phyloP scores from a whole-genome alignment of 1,139 yeast species.

The Entelexis paramagnoliae region DNA sequence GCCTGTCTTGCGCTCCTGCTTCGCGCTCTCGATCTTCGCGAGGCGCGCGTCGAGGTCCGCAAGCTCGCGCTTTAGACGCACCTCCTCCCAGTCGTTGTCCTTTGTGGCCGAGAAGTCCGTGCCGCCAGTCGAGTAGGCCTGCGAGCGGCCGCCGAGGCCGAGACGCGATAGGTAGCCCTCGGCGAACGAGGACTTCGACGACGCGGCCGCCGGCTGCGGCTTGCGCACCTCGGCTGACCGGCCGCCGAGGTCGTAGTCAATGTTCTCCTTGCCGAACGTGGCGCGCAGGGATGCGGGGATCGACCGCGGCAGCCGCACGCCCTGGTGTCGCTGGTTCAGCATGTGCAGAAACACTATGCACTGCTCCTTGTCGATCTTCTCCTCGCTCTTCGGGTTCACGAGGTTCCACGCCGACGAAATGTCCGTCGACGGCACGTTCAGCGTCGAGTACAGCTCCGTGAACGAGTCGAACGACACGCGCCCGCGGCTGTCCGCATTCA shows the following conservation, averaged over 20 bases:
- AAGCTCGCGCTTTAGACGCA: conserved; percentile 67
- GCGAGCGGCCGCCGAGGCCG: conserved; percentile 35
- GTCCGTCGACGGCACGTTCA: conserved; percentile 75
- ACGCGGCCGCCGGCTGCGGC: conserved; percentile 18
- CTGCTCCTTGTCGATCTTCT: conserved; percentile 89
- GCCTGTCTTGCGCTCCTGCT: conserved; percentile 31
- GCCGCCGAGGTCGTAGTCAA: conserved; percentile 59
- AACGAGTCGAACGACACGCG: conserved; percentile 67
- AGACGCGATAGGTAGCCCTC: conserved; percentile 39
- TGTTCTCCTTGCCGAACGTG: conserved; percentile 76
- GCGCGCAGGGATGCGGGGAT: conserved; percentile 91
- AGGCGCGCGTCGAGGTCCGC: conserved; percentile 60
- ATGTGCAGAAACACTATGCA: conserved; percentile 81
- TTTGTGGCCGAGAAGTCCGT: conserved; percentile 60
- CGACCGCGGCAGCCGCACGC: conserved; percentile 80
- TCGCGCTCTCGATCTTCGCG: conserved; percentile 45
- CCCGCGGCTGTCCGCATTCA: conserved; percentile 74
- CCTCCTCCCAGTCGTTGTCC: conserved; percentile 81
- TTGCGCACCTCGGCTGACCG: conserved; percentile 38
- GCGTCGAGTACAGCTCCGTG: conserved; percentile 54
- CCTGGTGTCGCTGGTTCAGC: conserved; percentile 79
- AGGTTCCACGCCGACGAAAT: conserved; percentile 91
- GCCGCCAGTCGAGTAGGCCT: conserved; percentile 40
- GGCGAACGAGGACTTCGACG: conserved; percentile 34
- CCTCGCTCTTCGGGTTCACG: conserved; percentile 79